Evolutionary conservation across 495 filamentous ascomycete species (phyloP).

Genomic region (Penicillium angulare): DNA sequence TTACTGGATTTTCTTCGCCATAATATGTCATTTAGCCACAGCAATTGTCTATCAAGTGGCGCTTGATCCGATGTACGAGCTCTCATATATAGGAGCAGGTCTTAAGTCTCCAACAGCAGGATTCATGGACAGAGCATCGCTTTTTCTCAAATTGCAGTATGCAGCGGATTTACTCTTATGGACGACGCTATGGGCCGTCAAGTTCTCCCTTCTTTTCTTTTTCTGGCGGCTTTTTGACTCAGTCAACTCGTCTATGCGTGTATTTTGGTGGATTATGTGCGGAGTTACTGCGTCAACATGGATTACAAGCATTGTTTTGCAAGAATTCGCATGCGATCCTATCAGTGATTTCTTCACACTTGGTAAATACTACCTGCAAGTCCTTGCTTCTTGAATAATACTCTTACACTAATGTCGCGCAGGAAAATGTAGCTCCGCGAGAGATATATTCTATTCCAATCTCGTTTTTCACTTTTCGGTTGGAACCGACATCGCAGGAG

Average conservation of each 20-base stretch:
- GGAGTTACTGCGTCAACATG: constrained; percentile 2
- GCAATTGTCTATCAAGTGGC: background rate
- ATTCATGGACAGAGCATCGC: background rate
- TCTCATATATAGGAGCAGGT: background rate
- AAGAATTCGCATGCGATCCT: constrained; percentile 4
- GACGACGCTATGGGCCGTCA: background rate
- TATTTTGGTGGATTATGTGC: constrained; percentile 2
- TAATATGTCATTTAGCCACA: background rate
- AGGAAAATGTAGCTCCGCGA: background rate
- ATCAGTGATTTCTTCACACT: background rate
- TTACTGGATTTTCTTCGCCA: background rate
- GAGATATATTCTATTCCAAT: background rate
- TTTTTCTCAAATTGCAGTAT: background rate
- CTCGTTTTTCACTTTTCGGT: background rate
- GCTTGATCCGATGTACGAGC: background rate
- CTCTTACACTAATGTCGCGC: background rate
- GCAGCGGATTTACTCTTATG: background rate
- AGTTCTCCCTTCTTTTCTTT: background rate
- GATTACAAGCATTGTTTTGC: constrained; percentile 1
- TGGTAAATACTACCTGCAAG: background rate
- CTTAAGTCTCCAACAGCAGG: background rate
- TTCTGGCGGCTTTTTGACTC: background rate
- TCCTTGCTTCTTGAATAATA: too few relatives aligned
- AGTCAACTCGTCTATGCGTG: background rate
- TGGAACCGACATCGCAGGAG: background rate